These are phyloP conservation scores for Baorangia bicolor DNA, from an alignment of 768 basidiomycete genomes.

Conservation along the genomic window DNA sequence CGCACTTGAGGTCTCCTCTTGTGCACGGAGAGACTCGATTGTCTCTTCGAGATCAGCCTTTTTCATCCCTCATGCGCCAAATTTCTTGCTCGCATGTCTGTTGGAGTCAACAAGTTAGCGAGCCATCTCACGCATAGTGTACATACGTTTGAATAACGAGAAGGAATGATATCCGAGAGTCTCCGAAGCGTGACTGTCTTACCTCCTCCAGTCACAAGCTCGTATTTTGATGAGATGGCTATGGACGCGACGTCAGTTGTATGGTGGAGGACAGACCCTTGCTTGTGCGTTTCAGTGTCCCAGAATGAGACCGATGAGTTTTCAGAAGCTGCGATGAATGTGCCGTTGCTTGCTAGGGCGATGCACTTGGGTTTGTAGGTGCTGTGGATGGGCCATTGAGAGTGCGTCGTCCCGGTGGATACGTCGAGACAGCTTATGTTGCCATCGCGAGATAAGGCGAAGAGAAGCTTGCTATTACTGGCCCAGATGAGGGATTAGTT, in stretches of 20 bases:
- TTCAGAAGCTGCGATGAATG: neutral
- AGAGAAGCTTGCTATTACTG: neutral
- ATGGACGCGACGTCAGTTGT: neutral
- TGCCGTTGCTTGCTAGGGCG: neutral
- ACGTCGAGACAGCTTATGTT: neutral
- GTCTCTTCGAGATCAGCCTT: neutral
- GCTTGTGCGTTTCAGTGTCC: neutral
- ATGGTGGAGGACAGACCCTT: neutral
- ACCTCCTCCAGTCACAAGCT: neutral
- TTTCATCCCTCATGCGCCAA: too few species aligned
- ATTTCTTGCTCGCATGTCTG: neutral
- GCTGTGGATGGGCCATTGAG: neutral
- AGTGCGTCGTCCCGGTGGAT: neutral
- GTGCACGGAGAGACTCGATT: neutral
- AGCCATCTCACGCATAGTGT: too few species aligned
- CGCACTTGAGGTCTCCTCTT: neutral
- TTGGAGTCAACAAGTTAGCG: neutral
- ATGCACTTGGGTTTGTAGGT: neutral
- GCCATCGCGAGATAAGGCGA: neutral
- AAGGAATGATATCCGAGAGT: neutral
- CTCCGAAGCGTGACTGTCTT: neutral
- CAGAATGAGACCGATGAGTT: neutral
- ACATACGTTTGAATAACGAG: too few species aligned
- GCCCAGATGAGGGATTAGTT: constrained; percentile 1
- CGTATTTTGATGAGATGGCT: neutral